These are phyloP conservation scores for Chlamydomonas incerta DNA, from an alignment of 139 green algal genomes.

Conservation along the genomic window DNA sequence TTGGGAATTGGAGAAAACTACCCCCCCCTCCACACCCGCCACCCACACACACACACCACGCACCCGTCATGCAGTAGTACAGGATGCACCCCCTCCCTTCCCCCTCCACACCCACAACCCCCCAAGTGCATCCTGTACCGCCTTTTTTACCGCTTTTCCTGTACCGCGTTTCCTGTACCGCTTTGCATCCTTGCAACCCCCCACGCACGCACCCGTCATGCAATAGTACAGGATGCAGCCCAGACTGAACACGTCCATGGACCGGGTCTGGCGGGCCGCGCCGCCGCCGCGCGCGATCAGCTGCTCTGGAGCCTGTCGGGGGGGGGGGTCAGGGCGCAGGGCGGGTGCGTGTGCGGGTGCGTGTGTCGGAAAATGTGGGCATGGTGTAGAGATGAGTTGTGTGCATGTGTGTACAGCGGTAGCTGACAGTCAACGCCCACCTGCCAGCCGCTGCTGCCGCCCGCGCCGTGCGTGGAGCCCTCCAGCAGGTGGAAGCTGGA, in stretches of 20 bases:
- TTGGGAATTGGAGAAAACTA: no score
- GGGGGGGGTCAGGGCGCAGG: background rate
- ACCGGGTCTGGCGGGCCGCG: conserved; percentile 74
- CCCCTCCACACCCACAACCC: no score
- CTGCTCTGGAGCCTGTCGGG: conserved; percentile 87
- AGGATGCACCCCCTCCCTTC: no score
- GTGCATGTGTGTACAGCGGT: no score
- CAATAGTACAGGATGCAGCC: conserved; percentile 95
- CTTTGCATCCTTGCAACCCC: no score
- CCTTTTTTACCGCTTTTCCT: no score
- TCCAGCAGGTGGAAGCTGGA: conserved; percentile 79
- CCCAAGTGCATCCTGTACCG: no score
- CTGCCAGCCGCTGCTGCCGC: conserved; percentile 96
- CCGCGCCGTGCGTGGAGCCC: conserved; percentile 39
- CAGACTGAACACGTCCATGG: conserved; percentile 95
- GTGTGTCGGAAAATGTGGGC: no score
- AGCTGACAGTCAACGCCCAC: no score
- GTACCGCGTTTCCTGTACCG: no score
- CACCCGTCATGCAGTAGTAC: conserved; percentile 85
- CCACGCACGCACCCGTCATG: conserved; percentile 65
- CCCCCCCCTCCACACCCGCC: background rate
- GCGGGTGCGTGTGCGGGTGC: no score
- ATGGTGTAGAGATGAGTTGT: no score
- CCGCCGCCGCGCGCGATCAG: conserved; percentile 72
- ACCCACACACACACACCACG: background rate